Base-by-base conservation (phyloP, 2,329 filamentous ascomycete species). In the Emmonsia crescens region DNA sequence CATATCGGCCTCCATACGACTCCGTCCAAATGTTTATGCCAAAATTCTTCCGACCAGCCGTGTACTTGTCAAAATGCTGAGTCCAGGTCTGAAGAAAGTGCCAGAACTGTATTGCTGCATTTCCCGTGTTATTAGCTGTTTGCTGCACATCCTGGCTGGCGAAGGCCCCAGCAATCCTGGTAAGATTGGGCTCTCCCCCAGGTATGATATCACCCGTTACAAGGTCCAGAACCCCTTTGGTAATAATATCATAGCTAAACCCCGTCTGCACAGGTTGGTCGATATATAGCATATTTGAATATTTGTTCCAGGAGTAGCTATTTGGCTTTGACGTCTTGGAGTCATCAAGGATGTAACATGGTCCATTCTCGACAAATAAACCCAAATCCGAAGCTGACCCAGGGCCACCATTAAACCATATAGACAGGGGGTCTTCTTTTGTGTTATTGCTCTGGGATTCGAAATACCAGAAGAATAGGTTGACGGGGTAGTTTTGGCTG, bases 381-480 rank as follows among this genome's bases (percentile, higher is more conserved):
- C 83, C 83, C 60, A 84, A 79, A 75, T 86, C 79, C 12, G 81
- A 84, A 19, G 78, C 80, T 10, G 78, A 78, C 5, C 84, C 84
- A 2, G 84, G 84, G 0, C 85, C 85, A n/a, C 83, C 83, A 62
- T 84, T 83, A 68, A 87, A 79, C 80, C 83, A 87, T 21, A 86
- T 80, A 0, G 82, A 81, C 36, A 86, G 71, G 0, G 83, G 84
- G 27, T 49, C 21, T 1, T 83, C 83, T 49, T 79, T 80, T 9
- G 71, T 67, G 1, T 83, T 77, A 65, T 79, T 74, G 59, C 81
- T 76, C 9, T 82, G 76, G 6, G 83, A 76, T 66, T 85, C 83
- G 66, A 86, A 82, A 68, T 85, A 86, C 82, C 83, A 85, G 72
- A 86, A 87, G 72, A 85, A 86, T 57, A 82, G 85, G 68, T 85